A percentile compares a stretch with the other conserved stretches of the same genome.
Conservation (phyloP, 2,329 filamentous ascomycete genomes). For the Fusarium dimerum region DNA sequence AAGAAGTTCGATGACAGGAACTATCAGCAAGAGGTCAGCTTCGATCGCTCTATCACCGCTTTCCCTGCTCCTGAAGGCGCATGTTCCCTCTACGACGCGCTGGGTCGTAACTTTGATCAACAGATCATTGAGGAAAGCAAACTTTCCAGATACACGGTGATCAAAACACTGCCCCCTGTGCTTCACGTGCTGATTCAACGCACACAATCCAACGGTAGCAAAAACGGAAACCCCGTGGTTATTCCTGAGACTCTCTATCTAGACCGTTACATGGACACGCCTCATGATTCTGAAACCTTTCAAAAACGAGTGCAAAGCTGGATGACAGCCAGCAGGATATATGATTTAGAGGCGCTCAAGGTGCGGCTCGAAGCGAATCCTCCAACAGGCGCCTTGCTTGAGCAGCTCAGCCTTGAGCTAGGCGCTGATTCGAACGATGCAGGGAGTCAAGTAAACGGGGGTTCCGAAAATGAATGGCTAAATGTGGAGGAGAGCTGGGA, state of each 20-base stretch:
- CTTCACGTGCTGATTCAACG: slow-evolving; percentile 89
- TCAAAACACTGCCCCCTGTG: slow-evolving; percentile 77
- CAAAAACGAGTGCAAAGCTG: slow-evolving; percentile 69
- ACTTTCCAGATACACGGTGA: slow-evolving; percentile 66
- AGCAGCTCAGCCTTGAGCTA: slow-evolving; percentile 19
- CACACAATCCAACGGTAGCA: slow-evolving; percentile 70
- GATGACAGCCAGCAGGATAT: slow-evolving; percentile 69
- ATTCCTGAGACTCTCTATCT: slow-evolving; percentile 83
- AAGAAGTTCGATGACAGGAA: slow-evolving; percentile 49
- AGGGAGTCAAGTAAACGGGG: slow-evolving; percentile 1
- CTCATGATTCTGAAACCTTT: slow-evolving; percentile 61
- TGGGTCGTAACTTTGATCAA: slow-evolving; percentile 83
- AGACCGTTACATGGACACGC: slow-evolving; percentile 81
- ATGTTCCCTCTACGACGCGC: slow-evolving; percentile 76
- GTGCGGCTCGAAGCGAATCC: slow-evolving; percentile 28
- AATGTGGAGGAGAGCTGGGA: slow-evolving; percentile 35
- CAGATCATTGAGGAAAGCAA: slow-evolving; percentile 70
- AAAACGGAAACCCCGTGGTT: slow-evolving; percentile 75
- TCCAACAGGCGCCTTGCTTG: slow-evolving; percentile 30
- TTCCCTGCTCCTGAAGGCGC: slow-evolving; percentile 52
- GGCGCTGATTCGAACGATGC: background rate
- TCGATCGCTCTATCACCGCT: slow-evolving; percentile 64
- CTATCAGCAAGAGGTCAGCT: slow-evolving; percentile 48
- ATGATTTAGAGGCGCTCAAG: slow-evolving; percentile 48
- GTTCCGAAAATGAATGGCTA: slow-evolving; percentile 1